Conservation (phyloP, 495 filamentous ascomycete genomes). For the Penicillium bovifimosum region DNA sequence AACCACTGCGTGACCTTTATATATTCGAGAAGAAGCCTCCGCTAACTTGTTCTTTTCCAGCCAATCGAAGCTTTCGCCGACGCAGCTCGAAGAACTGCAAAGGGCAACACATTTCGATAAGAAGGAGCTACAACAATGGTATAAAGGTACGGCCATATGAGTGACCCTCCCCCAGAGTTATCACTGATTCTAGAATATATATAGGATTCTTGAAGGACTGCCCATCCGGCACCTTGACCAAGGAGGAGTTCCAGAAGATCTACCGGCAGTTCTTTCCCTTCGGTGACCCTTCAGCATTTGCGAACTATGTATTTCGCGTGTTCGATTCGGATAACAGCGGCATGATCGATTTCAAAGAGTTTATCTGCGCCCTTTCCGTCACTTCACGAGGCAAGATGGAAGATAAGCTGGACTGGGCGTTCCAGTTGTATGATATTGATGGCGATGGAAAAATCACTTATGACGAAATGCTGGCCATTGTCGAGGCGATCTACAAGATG, state of each 20-base stretch:
- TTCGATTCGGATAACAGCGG: constrained; percentile 97
- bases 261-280: constrained; percentile 99
- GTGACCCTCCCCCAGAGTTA: neutral
- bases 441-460: constrained; percentile 98
- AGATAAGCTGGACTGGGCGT: constrained; percentile 99
- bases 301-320: constrained; percentile 98
- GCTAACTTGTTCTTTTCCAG: constrained; percentile 35
- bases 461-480: constrained; percentile 97
- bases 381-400: constrained; percentile 97
- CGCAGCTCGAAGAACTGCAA: constrained; percentile 91
- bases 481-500: constrained; percentile 99
- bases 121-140: constrained; percentile 99
- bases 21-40: neutral
- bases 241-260: constrained; percentile 98
- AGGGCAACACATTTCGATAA: constrained; percentile 98
- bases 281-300: constrained; percentile 92
- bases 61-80: constrained; percentile 90
- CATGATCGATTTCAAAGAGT: constrained; percentile 98
- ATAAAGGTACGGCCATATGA: constrained; percentile 70
- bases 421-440: constrained; percentile 98
- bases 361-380: constrained; percentile 96
- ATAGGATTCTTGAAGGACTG: constrained; percentile 97
- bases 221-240: constrained; percentile 91
- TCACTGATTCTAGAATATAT: constrained; percentile 4
- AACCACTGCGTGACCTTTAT: neutral